Base-by-base conservation (phyloP, 1,139 yeast species). In the Nadsonia commutata region DNA sequence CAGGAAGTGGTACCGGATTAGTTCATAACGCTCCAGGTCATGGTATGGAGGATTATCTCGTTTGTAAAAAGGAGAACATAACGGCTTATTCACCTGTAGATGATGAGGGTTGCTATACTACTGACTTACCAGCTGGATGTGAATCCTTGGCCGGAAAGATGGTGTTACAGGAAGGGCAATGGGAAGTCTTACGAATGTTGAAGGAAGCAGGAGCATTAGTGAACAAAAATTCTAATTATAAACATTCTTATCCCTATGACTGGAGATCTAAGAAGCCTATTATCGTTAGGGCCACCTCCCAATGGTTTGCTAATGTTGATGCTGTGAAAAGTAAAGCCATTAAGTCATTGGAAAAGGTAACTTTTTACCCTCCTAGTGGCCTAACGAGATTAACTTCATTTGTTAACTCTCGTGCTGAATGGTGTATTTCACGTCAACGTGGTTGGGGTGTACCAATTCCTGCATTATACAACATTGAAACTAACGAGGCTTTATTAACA, bases 391-490 rank as follows among this genome's bases (percentile, higher is more conserved):
- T 90, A 37, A 57, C 70, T 1, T 75, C 94, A 31, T 90, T 88
- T 56, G 73, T 88, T 23, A 68, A 67, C 18, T 78, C 80, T 44
- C 74, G 99, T 61, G 76, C 78, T 48, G 98, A 90, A 58, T 90
- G 99, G 99, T 90, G 99, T 62, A 86, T 90, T 41, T 88, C 97
- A 0, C 72, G 99, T 53, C 99, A 90, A 60, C 74, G 99, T 52
- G 72, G 76, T n/a, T 90, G 99, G 99, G 99, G 99, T 40, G 97
- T 90, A 36, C 98, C 98, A 1, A 81, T 90, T 39, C 98, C 98
- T 0, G 90, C 84, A 0, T 64, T 90, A 3, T 83, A 81, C 59
- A 63, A 76, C 48, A 71, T 70, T 43, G 67, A 67, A 17, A 74
- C 80, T 2, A 76, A 72, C 16, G 76, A 72, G 45, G 79, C 86